phyloP scores from a whole-genome alignment of 805 yeast genomes.

The Yueomyces sinensis region DNA sequence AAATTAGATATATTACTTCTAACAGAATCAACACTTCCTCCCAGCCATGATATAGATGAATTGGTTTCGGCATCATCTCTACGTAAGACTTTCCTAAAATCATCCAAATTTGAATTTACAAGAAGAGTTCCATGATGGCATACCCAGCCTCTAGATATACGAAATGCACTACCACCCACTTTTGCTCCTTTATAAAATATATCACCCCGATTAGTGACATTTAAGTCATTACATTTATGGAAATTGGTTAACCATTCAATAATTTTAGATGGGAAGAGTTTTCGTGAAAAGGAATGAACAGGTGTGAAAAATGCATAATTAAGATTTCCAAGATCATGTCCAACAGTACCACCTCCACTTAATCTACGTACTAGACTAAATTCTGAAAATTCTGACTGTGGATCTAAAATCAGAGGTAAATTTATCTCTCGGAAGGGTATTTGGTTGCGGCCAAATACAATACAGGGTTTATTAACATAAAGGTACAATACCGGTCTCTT shows the following conservation, averaged over 20 bases:
- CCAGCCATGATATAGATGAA: constrained; percentile 31
- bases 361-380: constrained; percentile 51
- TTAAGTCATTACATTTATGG: no score
- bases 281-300: constrained; percentile 49
- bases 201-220: constrained; percentile 48
- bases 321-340: constrained; percentile 81
- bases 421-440: constrained; percentile 86
- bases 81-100: constrained; percentile 41
- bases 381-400: constrained; percentile 4
- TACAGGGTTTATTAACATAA: constrained; percentile 70
- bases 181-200: constrained; percentile 45
- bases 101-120: constrained; percentile 47
- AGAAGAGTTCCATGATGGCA: constrained; percentile 97
- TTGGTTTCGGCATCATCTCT: constrained; percentile 9
- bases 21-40: constrained; percentile 59
- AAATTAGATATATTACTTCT: constrained; percentile 68
- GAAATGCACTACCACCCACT: constrained; percentile 88
- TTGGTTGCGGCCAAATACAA: constrained; percentile 93
- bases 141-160: constrained; percentile 66
- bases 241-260: constrained; percentile 20
- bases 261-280: constrained; percentile 38
- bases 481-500: constrained; percentile 45
- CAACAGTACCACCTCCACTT: constrained; percentile 96
- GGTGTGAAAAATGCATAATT: constrained; percentile 75
- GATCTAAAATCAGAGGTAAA: constrained; percentile 30